Evolutionary conservation across 1,139 yeast species (phyloP).

Genomic region (Sugiyamaella sp.): DNA sequence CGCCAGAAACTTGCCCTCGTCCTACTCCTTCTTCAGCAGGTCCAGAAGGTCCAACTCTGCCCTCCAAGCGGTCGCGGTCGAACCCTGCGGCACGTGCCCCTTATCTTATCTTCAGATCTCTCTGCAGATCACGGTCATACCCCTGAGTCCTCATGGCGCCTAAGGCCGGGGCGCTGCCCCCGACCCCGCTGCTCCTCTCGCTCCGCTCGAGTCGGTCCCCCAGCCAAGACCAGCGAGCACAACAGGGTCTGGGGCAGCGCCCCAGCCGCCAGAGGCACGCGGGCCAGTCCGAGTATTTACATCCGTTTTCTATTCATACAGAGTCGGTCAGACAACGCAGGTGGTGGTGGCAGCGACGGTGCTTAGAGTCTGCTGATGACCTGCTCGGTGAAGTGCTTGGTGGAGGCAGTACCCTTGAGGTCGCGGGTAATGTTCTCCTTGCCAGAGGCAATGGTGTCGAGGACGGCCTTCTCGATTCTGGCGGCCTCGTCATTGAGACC

Average conservation of each 20-base stretch:
- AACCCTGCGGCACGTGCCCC: no score
- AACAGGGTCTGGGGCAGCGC: slow-evolving; percentile 13
- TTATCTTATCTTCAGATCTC: slow-evolving; percentile 1
- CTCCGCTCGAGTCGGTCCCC: slow-evolving; percentile 1
- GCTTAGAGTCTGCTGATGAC: slow-evolving; percentile 57
- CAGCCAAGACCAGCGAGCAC: slow-evolving; percentile 6
- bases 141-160: slow-evolving; percentile 6
- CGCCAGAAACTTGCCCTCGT: no score
- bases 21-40: no score
- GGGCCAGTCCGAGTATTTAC: not conserved
- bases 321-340: no score
- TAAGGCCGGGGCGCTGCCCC: slow-evolving; percentile 10
- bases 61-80: no score
- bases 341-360: not conserved
- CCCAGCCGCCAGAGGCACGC: slow-evolving; percentile 17
- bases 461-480: slow-evolving; percentile 84
- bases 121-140: no score
- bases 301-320: slow-evolving; percentile 20
- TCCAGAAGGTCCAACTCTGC: no score
- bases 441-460: slow-evolving; percentile 92
- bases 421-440: slow-evolving; percentile 94
- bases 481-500: slow-evolving; percentile 78
- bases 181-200: slow-evolving; percentile 5
- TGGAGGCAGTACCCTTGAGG: slow-evolving; percentile 89
- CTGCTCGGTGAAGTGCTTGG: slow-evolving; percentile 84